Conservation (phyloP, 306 rosid species). For the Prinsepia uniflora region DNA sequence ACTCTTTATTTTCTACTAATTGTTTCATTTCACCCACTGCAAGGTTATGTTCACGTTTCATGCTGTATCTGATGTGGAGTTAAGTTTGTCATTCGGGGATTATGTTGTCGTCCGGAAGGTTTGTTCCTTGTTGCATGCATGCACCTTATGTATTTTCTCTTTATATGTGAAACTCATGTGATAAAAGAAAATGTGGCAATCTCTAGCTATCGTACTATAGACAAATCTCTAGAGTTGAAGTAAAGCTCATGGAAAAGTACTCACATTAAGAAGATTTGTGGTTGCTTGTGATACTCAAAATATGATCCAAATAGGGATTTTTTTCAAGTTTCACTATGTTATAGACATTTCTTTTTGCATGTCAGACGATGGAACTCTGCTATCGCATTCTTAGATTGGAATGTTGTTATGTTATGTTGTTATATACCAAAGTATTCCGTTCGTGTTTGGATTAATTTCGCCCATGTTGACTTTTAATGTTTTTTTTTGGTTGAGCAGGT, state of each 20-base stretch:
- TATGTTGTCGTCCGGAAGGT: slow-evolving; percentile 74
- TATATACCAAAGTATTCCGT: neutral
- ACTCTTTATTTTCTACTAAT: neutral
- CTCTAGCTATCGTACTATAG: too few relatives aligned
- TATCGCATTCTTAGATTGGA: neutral
- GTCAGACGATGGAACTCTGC: too few relatives aligned
- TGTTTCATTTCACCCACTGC: neutral
- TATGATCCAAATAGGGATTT: too few relatives aligned
- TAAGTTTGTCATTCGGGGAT: slow-evolving; percentile 67
- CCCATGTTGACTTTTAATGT: neutral
- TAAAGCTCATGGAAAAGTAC: too few relatives aligned
- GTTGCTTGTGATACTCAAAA: too few relatives aligned
- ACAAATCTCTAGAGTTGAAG: too few relatives aligned
- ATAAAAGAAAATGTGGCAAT: too few relatives aligned
- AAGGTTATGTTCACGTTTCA: slow-evolving; percentile 70
- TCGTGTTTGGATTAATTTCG: neutral
- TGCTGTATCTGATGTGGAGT: slow-evolving; percentile 75
- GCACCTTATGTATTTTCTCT: neutral
- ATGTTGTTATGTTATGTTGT: neutral
- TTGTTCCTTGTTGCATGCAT: slow-evolving; percentile 2
- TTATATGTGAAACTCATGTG: too few relatives aligned
- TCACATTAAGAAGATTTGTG: too few relatives aligned
- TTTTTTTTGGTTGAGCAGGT: slow-evolving; percentile 45
- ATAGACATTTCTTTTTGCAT: too few relatives aligned
- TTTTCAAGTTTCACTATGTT: too few relatives aligned